Percentiles rank a stretch among this genome's conserved stretches.
Conservation (phyloP, 371 early-diverging fungal genomes). For the Sanchytrium tribonematis region DNA sequence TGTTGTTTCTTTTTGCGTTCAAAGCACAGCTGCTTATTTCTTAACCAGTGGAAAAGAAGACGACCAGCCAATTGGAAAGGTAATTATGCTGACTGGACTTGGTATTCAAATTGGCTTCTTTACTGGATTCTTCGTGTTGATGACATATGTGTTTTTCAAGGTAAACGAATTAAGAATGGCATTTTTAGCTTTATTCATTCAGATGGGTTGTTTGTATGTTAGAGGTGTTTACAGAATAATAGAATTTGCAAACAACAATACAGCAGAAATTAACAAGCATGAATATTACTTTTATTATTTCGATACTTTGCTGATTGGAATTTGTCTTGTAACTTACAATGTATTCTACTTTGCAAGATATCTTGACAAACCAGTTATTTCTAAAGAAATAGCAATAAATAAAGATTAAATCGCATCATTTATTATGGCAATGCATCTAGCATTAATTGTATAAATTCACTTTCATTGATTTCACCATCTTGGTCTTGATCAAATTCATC, state of each 20-base stretch:
- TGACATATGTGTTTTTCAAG: not conserved
- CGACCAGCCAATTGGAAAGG: not conserved
- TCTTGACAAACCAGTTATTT: not conserved
- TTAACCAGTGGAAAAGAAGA: not conserved
- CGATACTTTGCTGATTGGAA: not conserved
- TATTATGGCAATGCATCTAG: too few species aligned
- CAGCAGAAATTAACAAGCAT: not conserved
- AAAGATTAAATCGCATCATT: too few species aligned
- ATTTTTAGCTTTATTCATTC: not conserved
- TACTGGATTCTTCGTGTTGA: not conserved
- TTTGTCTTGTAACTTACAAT: not conserved
- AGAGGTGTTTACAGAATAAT: not conserved
- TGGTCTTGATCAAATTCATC: slow-evolving; percentile 49
- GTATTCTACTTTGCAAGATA: not conserved
- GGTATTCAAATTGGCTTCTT: not conserved
- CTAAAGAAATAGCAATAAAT: too few species aligned
- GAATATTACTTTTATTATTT: not conserved
- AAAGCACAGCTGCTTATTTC: not conserved
- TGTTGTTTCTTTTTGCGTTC: not conserved
- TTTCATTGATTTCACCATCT: slow-evolving; percentile 41
- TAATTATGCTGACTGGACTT: not conserved
- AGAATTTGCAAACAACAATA: not conserved
- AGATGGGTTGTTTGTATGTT: not conserved
- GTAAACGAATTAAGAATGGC: not conserved
- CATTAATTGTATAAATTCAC: slow-evolving; percentile 43